Conservation (phyloP, 192 early-diverging fungal species). For the Gryganskiella cystojenkinii region DNA sequence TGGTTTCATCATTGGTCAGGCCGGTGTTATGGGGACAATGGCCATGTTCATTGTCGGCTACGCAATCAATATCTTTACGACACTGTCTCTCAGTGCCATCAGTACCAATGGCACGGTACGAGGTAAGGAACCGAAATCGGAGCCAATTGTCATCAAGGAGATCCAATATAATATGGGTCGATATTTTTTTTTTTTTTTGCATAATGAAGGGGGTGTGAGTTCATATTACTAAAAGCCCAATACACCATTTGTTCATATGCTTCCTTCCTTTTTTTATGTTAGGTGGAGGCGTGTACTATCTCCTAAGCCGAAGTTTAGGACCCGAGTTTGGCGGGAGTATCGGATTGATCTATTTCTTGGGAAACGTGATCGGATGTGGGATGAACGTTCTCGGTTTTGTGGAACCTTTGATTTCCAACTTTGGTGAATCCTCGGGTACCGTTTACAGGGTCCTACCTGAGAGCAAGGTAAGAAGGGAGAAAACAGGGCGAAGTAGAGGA, state of each 20-base stretch:
- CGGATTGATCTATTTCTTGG: constrained; percentile 71
- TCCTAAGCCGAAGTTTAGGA: constrained; percentile 72
- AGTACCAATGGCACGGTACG: constrained; percentile 73
- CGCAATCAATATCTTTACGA: constrained; percentile 69
- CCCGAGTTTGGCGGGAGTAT: constrained; percentile 82
- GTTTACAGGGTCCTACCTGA: constrained; percentile 64
- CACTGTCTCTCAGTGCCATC: constrained; percentile 75
- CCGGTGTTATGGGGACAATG: constrained; percentile 70
- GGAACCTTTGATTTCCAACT: constrained; percentile 71
- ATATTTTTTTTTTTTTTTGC: too few species aligned
- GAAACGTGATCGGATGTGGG: constrained; percentile 66
- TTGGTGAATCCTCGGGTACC: constrained; percentile 65
- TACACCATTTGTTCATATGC: not conserved
- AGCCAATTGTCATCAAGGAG: not conserved
- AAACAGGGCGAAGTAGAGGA: too few species aligned
- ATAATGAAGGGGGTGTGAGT: too few species aligned
- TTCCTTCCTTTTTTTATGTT: too few species aligned
- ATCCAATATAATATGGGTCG: too few species aligned
- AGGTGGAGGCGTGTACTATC: constrained; percentile 78
- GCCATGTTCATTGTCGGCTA: constrained; percentile 70
- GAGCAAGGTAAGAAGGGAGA: constrained; percentile 33
- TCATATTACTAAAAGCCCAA: too few species aligned
- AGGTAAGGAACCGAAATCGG: constrained; percentile 17
- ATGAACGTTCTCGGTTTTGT: constrained; percentile 75
- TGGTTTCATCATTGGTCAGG: constrained; percentile 73